Evolutionary conservation across 371 early-diverging fungal species (phyloP).

Genomic region (Mortierella sp.): DNA sequence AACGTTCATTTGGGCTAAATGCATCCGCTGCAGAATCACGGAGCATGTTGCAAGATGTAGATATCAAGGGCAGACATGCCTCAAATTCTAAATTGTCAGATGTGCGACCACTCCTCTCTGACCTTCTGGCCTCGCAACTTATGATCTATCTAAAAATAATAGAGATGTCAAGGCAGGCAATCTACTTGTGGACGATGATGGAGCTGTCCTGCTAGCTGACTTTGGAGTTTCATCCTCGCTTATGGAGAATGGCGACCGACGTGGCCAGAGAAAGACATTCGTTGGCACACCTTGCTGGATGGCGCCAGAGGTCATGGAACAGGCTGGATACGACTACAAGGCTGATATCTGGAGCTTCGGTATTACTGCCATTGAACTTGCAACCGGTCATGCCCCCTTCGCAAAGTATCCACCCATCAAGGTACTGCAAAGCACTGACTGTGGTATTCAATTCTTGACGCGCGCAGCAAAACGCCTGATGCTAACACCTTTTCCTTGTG

Average conservation of each 20-base stretch:
- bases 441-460: background rate
- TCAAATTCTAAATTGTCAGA: conserved; percentile 1
- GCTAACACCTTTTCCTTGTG: background rate
- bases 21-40: conserved; percentile 2
- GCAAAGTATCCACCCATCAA: conserved; percentile 93
- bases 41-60: background rate
- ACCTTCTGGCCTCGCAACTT: background rate
- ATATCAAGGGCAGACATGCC: background rate
- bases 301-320: conserved; percentile 84
- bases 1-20: background rate
- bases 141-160: background rate
- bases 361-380: conserved; percentile 91
- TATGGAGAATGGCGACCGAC: conserved; percentile 83
- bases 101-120: background rate
- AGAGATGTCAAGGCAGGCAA: conserved; percentile 95
- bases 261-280: conserved; percentile 88
- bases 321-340: conserved; percentile 87
- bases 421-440: conserved; percentile 55
- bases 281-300: conserved; percentile 96
- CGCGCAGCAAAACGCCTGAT: background rate
- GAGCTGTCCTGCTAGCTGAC: conserved; percentile 89
- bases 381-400: conserved; percentile 94
- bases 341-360: conserved; percentile 97
- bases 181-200: conserved; percentile 87
- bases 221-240: conserved; percentile 91